Conservation (phyloP, 805 yeast genomes). For the Ogataea pignaliae region DNA sequence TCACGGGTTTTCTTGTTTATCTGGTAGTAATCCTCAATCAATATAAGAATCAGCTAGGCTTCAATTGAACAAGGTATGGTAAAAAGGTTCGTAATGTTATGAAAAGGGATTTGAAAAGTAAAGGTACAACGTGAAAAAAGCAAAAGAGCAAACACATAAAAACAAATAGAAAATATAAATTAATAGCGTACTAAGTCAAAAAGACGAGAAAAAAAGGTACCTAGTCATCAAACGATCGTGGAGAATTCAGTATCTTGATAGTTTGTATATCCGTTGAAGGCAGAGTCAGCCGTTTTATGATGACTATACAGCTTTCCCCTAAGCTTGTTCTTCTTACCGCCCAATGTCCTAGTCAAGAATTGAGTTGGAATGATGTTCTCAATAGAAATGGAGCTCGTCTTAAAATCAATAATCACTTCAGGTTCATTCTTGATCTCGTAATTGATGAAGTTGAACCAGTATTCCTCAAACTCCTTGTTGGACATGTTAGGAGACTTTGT, state of each 20-base stretch:
- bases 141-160: background rate
- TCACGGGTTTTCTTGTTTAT: no score
- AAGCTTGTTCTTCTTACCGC: conserved; percentile 18
- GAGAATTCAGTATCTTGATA: conserved; percentile 2
- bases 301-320: conserved; percentile 58
- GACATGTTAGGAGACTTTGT: conserved; percentile 40
- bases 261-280: conserved; percentile 11
- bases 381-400: conserved; percentile 21
- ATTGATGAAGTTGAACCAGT: conserved; percentile 62
- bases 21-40: no score
- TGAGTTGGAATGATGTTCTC: conserved; percentile 16
- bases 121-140: background rate
- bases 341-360: conserved; percentile 14
- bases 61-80: no score
- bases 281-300: conserved; percentile 15
- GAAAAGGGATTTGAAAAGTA: background rate
- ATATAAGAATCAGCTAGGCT: no score
- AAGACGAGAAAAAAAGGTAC: background rate
- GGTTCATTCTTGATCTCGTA: conserved; percentile 42
- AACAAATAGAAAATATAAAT: background rate
- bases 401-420: conserved; percentile 64
- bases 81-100: background rate
- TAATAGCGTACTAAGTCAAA: background rate
- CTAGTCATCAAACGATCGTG: background rate
- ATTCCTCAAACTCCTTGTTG: conserved; percentile 65